Percentiles rank a stretch among this genome's conserved stretches.
phyloP scores from a whole-genome alignment of 768 basidiomycete genomes.

The Termitomyces heimii region DNA sequence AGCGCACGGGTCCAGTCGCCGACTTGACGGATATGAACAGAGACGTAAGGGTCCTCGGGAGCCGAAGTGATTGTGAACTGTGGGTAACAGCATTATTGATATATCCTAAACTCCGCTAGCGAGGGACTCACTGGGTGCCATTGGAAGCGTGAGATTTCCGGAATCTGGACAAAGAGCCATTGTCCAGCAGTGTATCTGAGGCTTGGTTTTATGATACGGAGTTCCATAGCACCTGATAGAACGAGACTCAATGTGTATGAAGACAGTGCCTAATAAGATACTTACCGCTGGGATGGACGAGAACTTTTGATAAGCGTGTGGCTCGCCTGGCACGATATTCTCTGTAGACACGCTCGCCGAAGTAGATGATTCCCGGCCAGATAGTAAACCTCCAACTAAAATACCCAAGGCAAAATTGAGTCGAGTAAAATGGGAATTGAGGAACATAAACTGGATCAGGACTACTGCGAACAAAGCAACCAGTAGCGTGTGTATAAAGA shows the following conservation, averaged over 20 bases:
- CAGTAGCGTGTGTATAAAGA: conserved; percentile 85
- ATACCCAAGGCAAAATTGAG: conserved; percentile 88
- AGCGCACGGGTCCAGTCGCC: conserved; percentile 84
- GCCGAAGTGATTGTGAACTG: conserved; percentile 95
- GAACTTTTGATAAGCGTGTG: conserved; percentile 78
- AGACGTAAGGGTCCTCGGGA: conserved; percentile 90
- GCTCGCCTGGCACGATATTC: conserved; percentile 75
- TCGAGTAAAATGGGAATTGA: conserved; percentile 83
- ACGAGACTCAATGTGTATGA: conserved; percentile 1
- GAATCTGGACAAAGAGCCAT: conserved; percentile 88
- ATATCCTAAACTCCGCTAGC: background rate
- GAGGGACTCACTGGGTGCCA: conserved; percentile 85
- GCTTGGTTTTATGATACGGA: conserved; percentile 86
- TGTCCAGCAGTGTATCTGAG: conserved; percentile 91
- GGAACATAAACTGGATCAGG: conserved; percentile 60
- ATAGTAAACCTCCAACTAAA: conserved; percentile 87
- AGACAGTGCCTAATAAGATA: conserved; percentile 6
- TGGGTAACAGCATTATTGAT: background rate
- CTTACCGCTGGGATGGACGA: conserved; percentile 84
- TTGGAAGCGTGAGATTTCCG: conserved; percentile 76
- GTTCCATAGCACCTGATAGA: conserved; percentile 76
- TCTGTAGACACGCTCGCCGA: conserved; percentile 80
- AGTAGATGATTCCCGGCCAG: conserved; percentile 89
- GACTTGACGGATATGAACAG: conserved; percentile 89
- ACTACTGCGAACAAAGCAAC: conserved; percentile 93